Percentiles rank a stretch among this genome's conserved stretches.
Conservation (phyloP, 164 flowering plant genomes). For the Chimonanthus salicifolius region DNA sequence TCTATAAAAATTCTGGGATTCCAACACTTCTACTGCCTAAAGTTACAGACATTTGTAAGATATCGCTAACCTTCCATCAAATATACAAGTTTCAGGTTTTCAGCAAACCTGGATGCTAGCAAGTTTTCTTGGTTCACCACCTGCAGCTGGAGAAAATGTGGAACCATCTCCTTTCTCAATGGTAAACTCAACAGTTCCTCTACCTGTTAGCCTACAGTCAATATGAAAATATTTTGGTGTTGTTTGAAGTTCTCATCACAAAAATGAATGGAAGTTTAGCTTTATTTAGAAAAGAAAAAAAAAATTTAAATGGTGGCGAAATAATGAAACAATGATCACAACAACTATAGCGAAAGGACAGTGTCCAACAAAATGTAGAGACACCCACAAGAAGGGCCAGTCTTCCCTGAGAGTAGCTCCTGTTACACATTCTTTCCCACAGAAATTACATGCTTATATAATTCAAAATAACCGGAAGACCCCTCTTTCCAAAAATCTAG, state of each 20-base stretch:
- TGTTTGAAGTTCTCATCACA: background rate
- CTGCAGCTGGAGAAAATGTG: constrained; percentile 66
- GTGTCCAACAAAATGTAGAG: background rate
- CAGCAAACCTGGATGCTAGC: constrained; percentile 68
- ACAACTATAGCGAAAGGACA: background rate
- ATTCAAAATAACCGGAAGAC: no score
- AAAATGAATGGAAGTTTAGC: background rate
- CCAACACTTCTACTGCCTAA: background rate
- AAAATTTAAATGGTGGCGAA: background rate
- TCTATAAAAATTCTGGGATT: background rate
- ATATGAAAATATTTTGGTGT: background rate
- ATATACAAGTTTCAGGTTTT: constrained; percentile 1
- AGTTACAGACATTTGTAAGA: background rate
- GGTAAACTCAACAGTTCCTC: constrained; percentile 75
- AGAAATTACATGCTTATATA: no score
- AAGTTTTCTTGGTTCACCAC: constrained; percentile 58
- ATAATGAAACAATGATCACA: no score
- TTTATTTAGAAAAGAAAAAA: no score
- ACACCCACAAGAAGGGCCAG: no score
- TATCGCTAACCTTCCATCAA: background rate
- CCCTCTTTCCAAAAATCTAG: no score
- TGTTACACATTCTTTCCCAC: no score
- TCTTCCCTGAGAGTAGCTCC: no score
- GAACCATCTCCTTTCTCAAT: constrained; percentile 84
- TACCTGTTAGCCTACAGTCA: constrained; percentile 67